Conservation (phyloP, 202 grass and related monocot genomes). For the Schoenoplectus triqueter region DNA sequence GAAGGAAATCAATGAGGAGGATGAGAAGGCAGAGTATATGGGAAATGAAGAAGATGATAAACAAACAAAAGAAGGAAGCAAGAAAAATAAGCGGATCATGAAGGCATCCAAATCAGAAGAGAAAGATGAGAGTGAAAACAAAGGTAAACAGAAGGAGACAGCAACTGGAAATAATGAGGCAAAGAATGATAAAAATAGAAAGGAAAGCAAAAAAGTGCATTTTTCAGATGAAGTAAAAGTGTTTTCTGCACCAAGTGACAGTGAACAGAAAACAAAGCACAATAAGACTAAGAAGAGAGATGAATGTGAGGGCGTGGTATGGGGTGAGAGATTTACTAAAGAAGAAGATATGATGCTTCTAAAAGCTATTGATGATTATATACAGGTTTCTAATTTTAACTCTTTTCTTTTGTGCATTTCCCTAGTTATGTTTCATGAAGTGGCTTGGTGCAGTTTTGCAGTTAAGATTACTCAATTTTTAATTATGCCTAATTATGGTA, state of each 20-base stretch:
- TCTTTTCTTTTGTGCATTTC: slow-evolving; percentile 6
- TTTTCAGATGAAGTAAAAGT: slow-evolving; percentile 58
- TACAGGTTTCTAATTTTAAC: slow-evolving; percentile 51
- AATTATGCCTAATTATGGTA: slow-evolving; percentile 7
- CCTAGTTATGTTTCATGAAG: slow-evolving; percentile 22
- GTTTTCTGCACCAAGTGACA: slow-evolving; percentile 36
- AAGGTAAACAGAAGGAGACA: slow-evolving; percentile 38
- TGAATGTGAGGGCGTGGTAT: slow-evolving; percentile 46
- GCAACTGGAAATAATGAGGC: slow-evolving; percentile 33
- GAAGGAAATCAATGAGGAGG: slow-evolving; percentile 32
- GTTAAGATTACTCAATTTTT: neutral
- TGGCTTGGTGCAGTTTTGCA: neutral
- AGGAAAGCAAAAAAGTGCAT: slow-evolving; percentile 57
- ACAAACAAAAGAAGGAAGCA: slow-evolving; percentile 21
- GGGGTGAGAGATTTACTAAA: slow-evolving; percentile 57
- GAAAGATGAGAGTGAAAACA: slow-evolving; percentile 42
- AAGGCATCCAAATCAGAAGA: slow-evolving; percentile 39
- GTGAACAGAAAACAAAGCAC: neutral
- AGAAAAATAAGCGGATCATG: slow-evolving; percentile 29
- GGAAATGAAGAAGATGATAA: slow-evolving; percentile 15
- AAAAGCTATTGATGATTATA: slow-evolving; percentile 53
- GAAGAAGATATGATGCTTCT: slow-evolving; percentile 63
- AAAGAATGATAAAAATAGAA: slow-evolving; percentile 30
- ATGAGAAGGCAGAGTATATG: neutral
- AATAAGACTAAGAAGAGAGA: neutral